phyloP scores from a whole-genome alignment of 139 green algal genomes.

The Chlamydomonas sphaeroides region DNA sequence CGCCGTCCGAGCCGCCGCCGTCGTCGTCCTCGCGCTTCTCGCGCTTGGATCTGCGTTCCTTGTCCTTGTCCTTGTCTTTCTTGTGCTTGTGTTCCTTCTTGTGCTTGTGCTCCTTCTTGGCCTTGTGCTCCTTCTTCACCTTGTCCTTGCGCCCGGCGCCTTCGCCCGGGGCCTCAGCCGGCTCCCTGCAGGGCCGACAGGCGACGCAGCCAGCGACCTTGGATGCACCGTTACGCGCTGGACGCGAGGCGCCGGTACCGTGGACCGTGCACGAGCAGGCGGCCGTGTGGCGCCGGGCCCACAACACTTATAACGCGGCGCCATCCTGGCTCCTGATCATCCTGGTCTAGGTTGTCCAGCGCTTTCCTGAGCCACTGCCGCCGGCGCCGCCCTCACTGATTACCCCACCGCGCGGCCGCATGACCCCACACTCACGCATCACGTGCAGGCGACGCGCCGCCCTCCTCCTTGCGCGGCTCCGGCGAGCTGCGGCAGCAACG shows the following conservation, averaged over 20 bases:
- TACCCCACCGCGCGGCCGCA: no score
- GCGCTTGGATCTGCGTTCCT: conserved; percentile 36
- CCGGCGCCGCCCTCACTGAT: no score
- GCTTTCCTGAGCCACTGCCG: background rate
- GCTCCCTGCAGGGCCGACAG: conserved; percentile 6
- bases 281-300: no score
- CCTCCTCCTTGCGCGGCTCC: background rate
- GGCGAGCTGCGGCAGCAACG: conserved; percentile 21
- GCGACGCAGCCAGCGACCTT: background rate
- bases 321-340: background rate
- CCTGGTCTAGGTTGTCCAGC: background rate
- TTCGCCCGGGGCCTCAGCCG: background rate
- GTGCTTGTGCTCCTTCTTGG: conserved; percentile 17
- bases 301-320: background rate
- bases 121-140: background rate
- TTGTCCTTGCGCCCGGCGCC: conserved; percentile 3
- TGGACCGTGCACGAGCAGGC: no score
- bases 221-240: no score
- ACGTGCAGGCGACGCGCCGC: background rate
- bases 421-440: conserved; percentile 17
- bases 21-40: background rate
- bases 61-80: conserved; percentile 42
- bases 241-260: no score
- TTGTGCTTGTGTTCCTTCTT: conserved; percentile 31
- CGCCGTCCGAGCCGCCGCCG: background rate